Evolutionary conservation across 2,329 filamentous ascomycete species (phyloP).

Genomic region (Epichloe amarillans): DNA sequence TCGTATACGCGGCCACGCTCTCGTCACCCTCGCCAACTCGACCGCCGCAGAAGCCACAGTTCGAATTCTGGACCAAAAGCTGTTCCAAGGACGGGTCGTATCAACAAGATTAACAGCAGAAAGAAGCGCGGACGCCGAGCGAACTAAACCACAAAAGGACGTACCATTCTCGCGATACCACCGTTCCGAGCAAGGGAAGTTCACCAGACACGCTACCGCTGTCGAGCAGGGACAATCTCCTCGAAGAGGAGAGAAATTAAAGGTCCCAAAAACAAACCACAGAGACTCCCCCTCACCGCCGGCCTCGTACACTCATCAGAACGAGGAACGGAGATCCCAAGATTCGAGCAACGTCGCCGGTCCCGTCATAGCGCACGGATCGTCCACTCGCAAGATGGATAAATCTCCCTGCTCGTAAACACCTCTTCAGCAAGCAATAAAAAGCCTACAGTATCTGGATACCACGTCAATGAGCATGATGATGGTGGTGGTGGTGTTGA

Average conservation of each 20-base stretch:
- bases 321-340: not conserved
- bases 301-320: not conserved
- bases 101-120: conserved; percentile 1
- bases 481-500: too few relatives aligned
- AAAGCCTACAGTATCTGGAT: too few relatives aligned
- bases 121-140: not conserved
- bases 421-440: too few relatives aligned
- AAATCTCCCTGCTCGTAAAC: not conserved
- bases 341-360: not conserved
- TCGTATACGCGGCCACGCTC: conserved; percentile 15
- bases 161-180: not conserved
- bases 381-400: conserved; percentile 1
- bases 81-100: conserved; percentile 14
- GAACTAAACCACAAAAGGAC: not conserved
- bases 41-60: conserved; percentile 12
- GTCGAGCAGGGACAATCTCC: not conserved
- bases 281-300: not conserved
- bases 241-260: not conserved
- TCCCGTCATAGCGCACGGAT: conserved; percentile 4
- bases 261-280: not conserved
- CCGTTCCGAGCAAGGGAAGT: not conserved
- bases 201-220: not conserved
- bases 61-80: conserved; percentile 14
- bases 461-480: too few relatives aligned
- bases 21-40: conserved; percentile 13